Evolutionary conservation across 2,329 filamentous ascomycete genomes (phyloP), one percentile per base, ranked within the genome.

Genomic region (Fusarium siculi): DNA sequence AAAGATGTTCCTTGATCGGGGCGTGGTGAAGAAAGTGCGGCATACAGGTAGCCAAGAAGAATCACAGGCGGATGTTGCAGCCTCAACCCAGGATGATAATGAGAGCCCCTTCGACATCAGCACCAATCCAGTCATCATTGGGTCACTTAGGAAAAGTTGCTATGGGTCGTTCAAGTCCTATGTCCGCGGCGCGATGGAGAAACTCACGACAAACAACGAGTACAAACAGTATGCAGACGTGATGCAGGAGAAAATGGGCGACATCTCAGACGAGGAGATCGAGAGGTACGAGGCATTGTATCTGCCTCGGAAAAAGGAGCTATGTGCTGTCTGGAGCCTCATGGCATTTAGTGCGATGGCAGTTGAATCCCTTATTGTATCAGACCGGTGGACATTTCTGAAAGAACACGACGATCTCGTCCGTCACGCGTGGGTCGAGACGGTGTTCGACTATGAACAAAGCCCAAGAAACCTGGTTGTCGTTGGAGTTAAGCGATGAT

Each of bases 301-400:
- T 81, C 80, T 81, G 36, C 86, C 87, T 43, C 87, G 92, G 61
- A 94, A 93, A 84, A 93, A 94, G 76, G 93, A 98, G 79, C 84
- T 99, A 43, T 94, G 93, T 78, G 88, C 97, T 12, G 90, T 97
- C 66, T 99, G 96, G 96, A 94, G 90, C 75, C 81, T 99, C 77
- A 99, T 99, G 96, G 95, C 96, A 2, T 98, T 97, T 78, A 97
- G 94, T 80, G 95, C 96, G 6, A 90, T 90, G 25, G 92, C 97
- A 8, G 91, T 97, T 5, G 96, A 99, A 85, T 94, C 94, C 37
- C 85, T 97, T 66, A 96, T 99, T 77, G 94, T 97, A 57, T 90
- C 92, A 50, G 96, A 99, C 85, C 88, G 96, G 50, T 99, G 94
- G 93, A 84, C 93, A 70, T 99, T 92, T 83, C 84, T 99, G 74